Percentiles rank a stretch among this genome's conserved stretches.
Evolutionary conservation across 768 basidiomycete genomes (phyloP).

Genomic region (Candolleomyces efflorescens): DNA sequence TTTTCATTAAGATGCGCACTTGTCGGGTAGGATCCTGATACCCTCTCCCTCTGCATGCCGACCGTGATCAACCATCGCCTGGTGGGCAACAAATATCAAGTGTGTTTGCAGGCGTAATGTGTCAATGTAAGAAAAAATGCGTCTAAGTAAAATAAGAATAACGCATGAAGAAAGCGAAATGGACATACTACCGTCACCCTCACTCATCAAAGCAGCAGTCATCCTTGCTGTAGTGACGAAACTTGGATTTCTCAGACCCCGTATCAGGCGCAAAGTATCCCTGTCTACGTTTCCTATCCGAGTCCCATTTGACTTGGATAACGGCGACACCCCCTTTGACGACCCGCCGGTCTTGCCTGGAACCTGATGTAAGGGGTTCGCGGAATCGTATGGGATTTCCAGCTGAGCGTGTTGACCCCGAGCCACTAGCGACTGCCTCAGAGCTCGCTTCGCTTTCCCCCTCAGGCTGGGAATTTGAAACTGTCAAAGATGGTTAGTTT

Average conservation of each 20-base stretch:
- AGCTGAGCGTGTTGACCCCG: neutral
- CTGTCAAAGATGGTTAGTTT: no score
- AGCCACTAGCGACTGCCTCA: neutral
- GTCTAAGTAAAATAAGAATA: neutral
- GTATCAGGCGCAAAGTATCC: conserved; percentile 25
- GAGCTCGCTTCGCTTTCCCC: neutral
- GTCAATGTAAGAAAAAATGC: neutral
- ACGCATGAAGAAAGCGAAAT: neutral
- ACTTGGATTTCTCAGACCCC: conserved; percentile 26
- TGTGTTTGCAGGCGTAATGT: neutral
- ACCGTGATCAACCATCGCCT: no score
- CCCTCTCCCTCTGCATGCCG: no score
- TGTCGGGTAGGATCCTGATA: no score
- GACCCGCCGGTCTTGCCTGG: conserved; percentile 5
- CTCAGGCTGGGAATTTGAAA: no score
- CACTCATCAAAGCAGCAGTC: conserved; percentile 22
- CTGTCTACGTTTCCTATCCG: conserved; percentile 27
- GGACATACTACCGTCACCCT: neutral
- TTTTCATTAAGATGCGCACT: no score
- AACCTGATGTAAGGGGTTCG: conserved; percentile 8
- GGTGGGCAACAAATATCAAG: no score
- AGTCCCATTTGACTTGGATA: conserved; percentile 27
- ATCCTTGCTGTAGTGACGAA: conserved; percentile 27
- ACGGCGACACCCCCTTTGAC: conserved; percentile 10
- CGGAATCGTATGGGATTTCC: conserved; percentile 10